Evolutionary conservation across 352 stramenopile species (phyloP), one percentile per base, ranked within the genome.

Genomic region (Phytophthora fragariaefolia): DNA sequence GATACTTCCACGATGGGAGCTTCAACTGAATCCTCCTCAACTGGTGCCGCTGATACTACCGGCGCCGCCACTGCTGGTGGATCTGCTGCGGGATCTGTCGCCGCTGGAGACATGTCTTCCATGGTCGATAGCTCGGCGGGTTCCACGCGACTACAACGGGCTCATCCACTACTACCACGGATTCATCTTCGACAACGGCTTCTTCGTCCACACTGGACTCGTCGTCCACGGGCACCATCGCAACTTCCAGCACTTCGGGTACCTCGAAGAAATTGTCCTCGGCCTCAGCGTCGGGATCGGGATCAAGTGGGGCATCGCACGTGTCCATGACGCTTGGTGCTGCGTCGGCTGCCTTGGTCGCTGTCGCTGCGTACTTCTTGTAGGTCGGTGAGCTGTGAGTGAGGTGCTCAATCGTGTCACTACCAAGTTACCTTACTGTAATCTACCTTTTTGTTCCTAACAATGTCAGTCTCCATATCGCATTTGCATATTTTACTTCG

Each of bases 341-440:
- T 30, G 53, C 62, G 8, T 49, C 53, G 13, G 62, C 62, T 36
- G 53, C 62, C 0, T 40, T 60, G 3, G 47, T 64, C 12, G 53
- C 52, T 18, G 34, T 69, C 7, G 52, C 45, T 46, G 28, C 62
- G 34, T 70, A 70, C 54, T 70, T 70, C 36, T 24, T 70, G 62
- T 70, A 70, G 56, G 55, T 42, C 43, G 28, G 28, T n/a, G 28
- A 42, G 17, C 47, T 10, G 24, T 60, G 28, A 48, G 26, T 10
- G 55, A 36, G 15, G 42, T 63, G 20, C 28, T 40, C 46, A 52
- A 12, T n/a, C 20, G 18, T 13, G 9, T 20, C 6, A 30, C 9
- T 22, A 59, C 24, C 23, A 36, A 3, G 53, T 51, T 23, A 45
- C 24, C 38, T 36, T 18, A 24, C 13, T 61, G 40, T 61, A 61